Conservation (phyloP, 768 basidiomycete genomes). For the Gloeophyllum trabeum region DNA sequence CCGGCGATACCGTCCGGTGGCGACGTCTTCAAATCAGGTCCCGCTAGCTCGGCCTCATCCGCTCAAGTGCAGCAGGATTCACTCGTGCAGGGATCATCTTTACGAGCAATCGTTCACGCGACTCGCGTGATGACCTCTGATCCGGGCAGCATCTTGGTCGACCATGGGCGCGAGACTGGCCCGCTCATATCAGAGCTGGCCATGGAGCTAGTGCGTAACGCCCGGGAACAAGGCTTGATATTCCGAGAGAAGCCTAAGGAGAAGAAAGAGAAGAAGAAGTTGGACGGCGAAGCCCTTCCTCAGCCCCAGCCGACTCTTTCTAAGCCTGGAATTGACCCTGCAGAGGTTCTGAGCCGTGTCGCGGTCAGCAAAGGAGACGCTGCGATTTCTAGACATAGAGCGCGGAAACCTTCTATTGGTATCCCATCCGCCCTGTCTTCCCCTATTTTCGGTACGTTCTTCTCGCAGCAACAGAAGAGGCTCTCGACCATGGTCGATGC, state of each 20-base stretch:
- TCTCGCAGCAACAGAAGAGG: conserved; percentile 39
- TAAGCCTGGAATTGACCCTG: conserved; percentile 28
- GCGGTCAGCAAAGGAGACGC: conserved; percentile 6
- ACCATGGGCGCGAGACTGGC: conserved; percentile 55
- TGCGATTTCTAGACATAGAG: conserved; percentile 4
- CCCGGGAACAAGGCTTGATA: conserved; percentile 51
- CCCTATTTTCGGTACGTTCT: conserved; percentile 50
- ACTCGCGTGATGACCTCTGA: conserved; percentile 84
- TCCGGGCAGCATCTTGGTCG: conserved; percentile 60
- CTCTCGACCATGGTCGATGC: conserved; percentile 17
- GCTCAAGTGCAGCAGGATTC: conserved; percentile 15
- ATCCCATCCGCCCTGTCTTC: conserved; percentile 25
- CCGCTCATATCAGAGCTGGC: conserved; percentile 54
- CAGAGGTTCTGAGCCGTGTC: conserved; percentile 19
- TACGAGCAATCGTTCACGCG: conserved; percentile 72
- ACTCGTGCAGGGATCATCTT: conserved; percentile 46
- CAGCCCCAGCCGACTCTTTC: conserved; percentile 9
- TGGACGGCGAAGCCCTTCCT: conserved; percentile 7
- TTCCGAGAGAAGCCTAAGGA: conserved; percentile 38
- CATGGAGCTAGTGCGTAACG: conserved; percentile 52
- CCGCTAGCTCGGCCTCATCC: too few species aligned
- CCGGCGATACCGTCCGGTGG: too few species aligned
- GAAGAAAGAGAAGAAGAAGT: conserved; percentile 18
- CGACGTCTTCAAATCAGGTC: too few species aligned
- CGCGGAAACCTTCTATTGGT: conserved; percentile 34